Conservation (phyloP, 208 protist species). For the Balamuthia mandrillaris region DNA sequence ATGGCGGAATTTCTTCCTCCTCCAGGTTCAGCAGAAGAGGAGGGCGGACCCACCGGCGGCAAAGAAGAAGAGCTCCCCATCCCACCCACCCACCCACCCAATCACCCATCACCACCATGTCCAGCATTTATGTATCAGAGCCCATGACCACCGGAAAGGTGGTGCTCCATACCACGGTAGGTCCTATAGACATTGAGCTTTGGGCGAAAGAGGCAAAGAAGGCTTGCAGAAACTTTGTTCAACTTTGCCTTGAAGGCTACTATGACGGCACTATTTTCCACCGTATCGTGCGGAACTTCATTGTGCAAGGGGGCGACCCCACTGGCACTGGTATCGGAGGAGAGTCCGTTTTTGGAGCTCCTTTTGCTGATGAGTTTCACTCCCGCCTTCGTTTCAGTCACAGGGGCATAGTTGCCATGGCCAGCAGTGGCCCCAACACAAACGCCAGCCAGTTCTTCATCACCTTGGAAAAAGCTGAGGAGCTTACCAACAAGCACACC, state of each 20-base stretch:
- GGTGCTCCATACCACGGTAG: slow-evolving; percentile 69
- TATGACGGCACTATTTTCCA: slow-evolving; percentile 73
- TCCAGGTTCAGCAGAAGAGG: too few relatives aligned
- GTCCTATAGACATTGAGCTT: slow-evolving; percentile 75
- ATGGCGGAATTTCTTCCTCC: too few relatives aligned
- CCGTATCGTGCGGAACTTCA: slow-evolving; percentile 69
- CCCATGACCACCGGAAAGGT: slow-evolving; percentile 74
- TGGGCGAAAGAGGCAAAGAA: slow-evolving; percentile 72
- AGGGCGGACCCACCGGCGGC: too few relatives aligned
- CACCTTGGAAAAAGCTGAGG: slow-evolving; percentile 56
- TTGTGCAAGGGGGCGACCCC: slow-evolving; percentile 75
- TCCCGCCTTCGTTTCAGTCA: slow-evolving; percentile 64
- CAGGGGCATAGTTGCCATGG: slow-evolving; percentile 73
- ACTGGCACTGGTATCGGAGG: slow-evolving; percentile 69
- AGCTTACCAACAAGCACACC: slow-evolving; percentile 71
- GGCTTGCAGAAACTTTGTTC: slow-evolving; percentile 64
- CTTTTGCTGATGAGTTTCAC: slow-evolving; percentile 72
- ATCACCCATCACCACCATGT: too few relatives aligned
- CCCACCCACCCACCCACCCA: too few relatives aligned
- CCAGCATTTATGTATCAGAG: slow-evolving; percentile 59
- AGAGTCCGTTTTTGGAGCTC: slow-evolving; percentile 56
- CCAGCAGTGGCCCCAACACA: slow-evolving; percentile 46
- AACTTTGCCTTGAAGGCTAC: slow-evolving; percentile 68
- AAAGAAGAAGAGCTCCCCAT: too few relatives aligned
- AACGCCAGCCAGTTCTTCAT: slow-evolving; percentile 79